A percentile compares a stretch with the other conserved stretches of the same genome.
Conservation (phyloP, 169 alveolate genomes). For the Plasmodium vinckei region DNA sequence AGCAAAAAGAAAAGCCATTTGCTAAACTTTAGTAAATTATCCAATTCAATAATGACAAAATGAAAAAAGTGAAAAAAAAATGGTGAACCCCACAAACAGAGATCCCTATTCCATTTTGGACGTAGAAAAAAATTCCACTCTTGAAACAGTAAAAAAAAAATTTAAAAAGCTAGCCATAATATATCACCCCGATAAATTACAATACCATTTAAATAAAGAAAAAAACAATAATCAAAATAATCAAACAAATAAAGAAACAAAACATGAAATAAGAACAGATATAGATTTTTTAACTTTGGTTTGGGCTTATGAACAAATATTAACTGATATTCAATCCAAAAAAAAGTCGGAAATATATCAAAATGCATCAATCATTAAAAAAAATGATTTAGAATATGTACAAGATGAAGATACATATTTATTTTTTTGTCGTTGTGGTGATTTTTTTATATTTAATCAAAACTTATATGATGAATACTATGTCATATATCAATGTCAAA, state of each 20-base stretch:
- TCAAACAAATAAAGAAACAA: slow-evolving; percentile 12
- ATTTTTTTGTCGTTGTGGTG: slow-evolving; percentile 68
- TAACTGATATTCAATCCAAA: slow-evolving; percentile 29
- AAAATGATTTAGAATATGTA: slow-evolving; percentile 45
- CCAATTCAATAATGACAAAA: too few relatives aligned
- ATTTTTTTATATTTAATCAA: slow-evolving; percentile 45
- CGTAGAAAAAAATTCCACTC: slow-evolving; percentile 43
- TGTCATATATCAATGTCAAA: slow-evolving; percentile 48
- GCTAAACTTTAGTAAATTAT: too few relatives aligned
- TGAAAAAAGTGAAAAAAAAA: not conserved
- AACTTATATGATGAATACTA: slow-evolving; percentile 58
- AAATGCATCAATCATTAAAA: slow-evolving; percentile 59
- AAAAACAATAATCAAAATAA: slow-evolving; percentile 4
- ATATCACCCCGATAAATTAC: slow-evolving; percentile 61
- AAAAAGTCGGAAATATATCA: slow-evolving; percentile 50
- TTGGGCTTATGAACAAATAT: slow-evolving; percentile 73
- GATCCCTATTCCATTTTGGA: slow-evolving; percentile 62
- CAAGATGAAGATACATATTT: slow-evolving; percentile 30
- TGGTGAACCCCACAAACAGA: slow-evolving; percentile 9
- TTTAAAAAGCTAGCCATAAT: slow-evolving; percentile 63
- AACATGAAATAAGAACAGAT: slow-evolving; percentile 11
- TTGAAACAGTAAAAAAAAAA: slow-evolving; percentile 49
- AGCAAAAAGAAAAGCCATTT: too few relatives aligned
- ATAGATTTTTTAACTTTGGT: slow-evolving; percentile 57
- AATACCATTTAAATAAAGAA: slow-evolving; percentile 20